phyloP scores from a whole-genome alignment of 495 filamentous ascomycete genomes.

The Aspergillus campestris region DNA sequence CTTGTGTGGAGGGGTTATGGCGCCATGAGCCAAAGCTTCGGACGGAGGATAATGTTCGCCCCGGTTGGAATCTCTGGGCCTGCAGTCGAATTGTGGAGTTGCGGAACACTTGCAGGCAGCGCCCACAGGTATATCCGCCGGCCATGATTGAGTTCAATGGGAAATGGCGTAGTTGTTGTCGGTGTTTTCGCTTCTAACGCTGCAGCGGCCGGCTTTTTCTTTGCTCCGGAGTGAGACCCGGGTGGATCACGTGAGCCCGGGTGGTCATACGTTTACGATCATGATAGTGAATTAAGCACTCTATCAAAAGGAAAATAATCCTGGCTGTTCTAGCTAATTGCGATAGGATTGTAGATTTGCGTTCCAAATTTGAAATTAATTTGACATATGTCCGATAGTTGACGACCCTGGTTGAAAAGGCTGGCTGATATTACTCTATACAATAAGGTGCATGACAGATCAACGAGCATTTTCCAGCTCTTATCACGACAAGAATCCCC shows the following conservation, averaged over 20 bases:
- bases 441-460: too few species aligned
- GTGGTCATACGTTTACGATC: not conserved
- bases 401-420: too few species aligned
- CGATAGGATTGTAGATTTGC: not conserved
- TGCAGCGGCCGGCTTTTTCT: too few species aligned
- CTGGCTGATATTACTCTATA: too few species aligned
- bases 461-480: too few species aligned
- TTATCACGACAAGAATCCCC: not conserved
- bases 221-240: not conserved
- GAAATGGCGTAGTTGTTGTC: not conserved
- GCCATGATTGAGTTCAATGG: slow-evolving; percentile 23
- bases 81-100: slow-evolving; percentile 11
- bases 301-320: not conserved
- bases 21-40: slow-evolving; percentile 26
- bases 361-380: too few species aligned
- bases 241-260: not conserved
- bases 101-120: slow-evolving; percentile 32
- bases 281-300: not conserved
- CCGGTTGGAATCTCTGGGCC: slow-evolving; percentile 15
- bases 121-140: slow-evolving; percentile 34
- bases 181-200: not conserved
- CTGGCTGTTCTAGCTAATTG: not conserved
- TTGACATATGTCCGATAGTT: too few species aligned
- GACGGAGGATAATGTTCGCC: slow-evolving; percentile 18
- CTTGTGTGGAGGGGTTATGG: slow-evolving; percentile 10